Percentiles rank a stretch among this genome's conserved stretches.
Conservation (phyloP, 2,329 filamentous ascomycete species). For the Hypomyces rosellus region DNA sequence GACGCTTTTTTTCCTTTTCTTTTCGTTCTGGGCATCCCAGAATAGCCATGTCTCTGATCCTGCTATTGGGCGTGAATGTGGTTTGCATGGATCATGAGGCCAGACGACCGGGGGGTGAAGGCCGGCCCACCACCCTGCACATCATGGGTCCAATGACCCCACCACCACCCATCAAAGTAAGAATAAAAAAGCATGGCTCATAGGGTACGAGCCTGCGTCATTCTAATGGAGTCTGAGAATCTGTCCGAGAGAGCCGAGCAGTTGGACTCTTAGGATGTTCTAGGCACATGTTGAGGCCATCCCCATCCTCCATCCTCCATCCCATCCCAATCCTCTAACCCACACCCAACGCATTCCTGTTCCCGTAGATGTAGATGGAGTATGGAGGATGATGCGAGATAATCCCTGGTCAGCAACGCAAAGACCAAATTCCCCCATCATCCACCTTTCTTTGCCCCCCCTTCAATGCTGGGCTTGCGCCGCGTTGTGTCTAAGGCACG, state of each 20-base stretch:
- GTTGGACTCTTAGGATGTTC: neutral
- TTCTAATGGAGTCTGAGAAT: neutral
- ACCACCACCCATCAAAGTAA: neutral
- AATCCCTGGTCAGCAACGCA: no score
- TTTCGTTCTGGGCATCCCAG: neutral
- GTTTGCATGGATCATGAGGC: conserved; percentile 7
- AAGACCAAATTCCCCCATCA: neutral
- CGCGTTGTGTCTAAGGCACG: conserved; percentile 14
- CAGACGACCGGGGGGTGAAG: neutral
- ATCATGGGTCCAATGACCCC: conserved; percentile 3
- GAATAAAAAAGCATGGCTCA: neutral
- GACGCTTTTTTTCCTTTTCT: neutral
- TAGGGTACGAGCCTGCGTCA: neutral
- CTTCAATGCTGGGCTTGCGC: neutral
- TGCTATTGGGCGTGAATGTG: conserved; percentile 2
- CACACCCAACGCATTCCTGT: neutral
- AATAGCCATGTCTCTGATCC: neutral
- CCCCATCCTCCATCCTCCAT: no score
- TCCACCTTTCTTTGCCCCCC: neutral
- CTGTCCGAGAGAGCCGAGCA: conserved; percentile 2
- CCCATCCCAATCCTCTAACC: no score
- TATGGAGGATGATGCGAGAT: neutral
- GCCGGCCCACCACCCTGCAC: neutral
- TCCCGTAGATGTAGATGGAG: no score
- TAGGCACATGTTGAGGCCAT: neutral